A percentile compares a stretch with the other conserved stretches of the same genome.
Evolutionary conservation across 208 protist species (phyloP).

Genomic region (Leishmania martiniquensis): DNA sequence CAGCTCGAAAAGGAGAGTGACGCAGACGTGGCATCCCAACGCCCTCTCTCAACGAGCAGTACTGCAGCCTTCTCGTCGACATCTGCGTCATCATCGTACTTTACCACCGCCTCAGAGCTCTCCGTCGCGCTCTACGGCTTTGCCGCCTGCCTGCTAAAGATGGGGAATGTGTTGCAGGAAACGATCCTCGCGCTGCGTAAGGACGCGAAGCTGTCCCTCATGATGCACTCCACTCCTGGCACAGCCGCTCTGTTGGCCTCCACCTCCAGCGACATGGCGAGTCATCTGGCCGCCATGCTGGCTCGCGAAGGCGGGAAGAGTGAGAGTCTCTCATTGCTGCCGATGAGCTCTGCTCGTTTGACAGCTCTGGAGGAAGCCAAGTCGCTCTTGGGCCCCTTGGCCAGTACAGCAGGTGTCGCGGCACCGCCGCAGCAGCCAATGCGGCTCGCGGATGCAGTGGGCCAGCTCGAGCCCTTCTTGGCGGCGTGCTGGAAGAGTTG

Average conservation of each 20-base stretch:
- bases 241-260: background rate
- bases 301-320: background rate
- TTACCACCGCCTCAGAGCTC: slow-evolving; percentile 13
- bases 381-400: background rate
- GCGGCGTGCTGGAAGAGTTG: slow-evolving; percentile 27
- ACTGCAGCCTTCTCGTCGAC: background rate
- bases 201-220: slow-evolving; percentile 12
- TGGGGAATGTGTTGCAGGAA: slow-evolving; percentile 66
- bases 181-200: slow-evolving; percentile 49
- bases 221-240: slow-evolving; percentile 1
- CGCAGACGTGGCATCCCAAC: background rate
- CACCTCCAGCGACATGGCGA: background rate
- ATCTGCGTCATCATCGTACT: slow-evolving; percentile 5
- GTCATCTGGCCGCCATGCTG: slow-evolving; percentile 2
- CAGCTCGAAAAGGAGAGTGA: slow-evolving; percentile 8
- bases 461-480: slow-evolving; percentile 27
- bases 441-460: slow-evolving; percentile 28
- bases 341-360: background rate
- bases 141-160: slow-evolving; percentile 45
- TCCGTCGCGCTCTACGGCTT: slow-evolving; percentile 43
- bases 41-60: background rate
- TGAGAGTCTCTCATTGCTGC: slow-evolving; percentile 11
- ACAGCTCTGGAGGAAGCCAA: background rate
- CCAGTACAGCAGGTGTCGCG: background rate
- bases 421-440: slow-evolving; percentile 4